Evolutionary conservation across 495 filamentous ascomycete genomes (phyloP), one percentile per base, ranked within the genome.

Genomic region (Hypoxylon trugodes): DNA sequence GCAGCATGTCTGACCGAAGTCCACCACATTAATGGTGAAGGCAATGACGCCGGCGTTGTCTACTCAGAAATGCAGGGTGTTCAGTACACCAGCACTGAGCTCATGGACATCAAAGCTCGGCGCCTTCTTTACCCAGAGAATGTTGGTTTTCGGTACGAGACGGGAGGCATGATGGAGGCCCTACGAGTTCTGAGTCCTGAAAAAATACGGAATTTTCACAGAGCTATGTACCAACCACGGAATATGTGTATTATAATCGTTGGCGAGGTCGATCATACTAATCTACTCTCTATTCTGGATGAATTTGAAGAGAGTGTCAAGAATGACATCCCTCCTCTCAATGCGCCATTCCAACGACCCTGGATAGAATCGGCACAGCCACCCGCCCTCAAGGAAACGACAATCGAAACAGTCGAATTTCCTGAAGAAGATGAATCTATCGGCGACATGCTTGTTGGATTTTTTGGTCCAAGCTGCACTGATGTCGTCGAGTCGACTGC

Each of bases 41-140:
- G 94, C 42, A 88, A 98, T 63, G 96, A 99, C 82, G 95, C 95
- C 21, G 95, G 93, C 60, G 95, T 98, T 3, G 95, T 98, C 15
- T 99, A 98, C 77, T 97, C 96, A 1, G 95, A 99, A 75, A 98
- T 99, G 95, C 95, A 99, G 73, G 96, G 86, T 8, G 86, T 95
- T 1, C 89, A 99, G 73, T 96, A 97, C 70, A 89, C 82, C 13
- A 84, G 87, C 57, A 76, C 77, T 10, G 90, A 96, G 72, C 85
- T 97, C 28, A 96, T 98, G 83, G 89, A 94, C 52, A 81, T 96
- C 48, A 81, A 82, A 58, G 87, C 90, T 21, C 85, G 88, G 15
- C 86, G 89, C 3, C 77, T 94, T 51, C 80, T 96, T 18, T 99
- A 97, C 69, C 95, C 94, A 1, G 86, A 94, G 61, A 90, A 89